phyloP scores from a whole-genome alignment of 1,284 basidiomycete species.

The Farysia itapuensis region DNA sequence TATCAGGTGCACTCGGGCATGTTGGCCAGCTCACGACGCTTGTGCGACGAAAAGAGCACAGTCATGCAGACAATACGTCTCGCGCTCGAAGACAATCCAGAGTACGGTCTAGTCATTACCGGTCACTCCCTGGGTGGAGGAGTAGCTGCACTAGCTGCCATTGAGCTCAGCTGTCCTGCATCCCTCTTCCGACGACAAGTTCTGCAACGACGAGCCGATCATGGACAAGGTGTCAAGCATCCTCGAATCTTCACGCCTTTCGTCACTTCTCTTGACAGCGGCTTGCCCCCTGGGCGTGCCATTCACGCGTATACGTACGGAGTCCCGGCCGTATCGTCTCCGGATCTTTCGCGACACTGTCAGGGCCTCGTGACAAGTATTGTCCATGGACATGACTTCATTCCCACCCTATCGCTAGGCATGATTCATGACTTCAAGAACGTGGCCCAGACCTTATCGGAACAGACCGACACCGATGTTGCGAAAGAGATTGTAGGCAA shows the following conservation, averaged over 20 bases:
- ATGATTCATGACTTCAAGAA: slow-evolving; percentile 63
- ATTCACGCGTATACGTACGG: slow-evolving; percentile 63
- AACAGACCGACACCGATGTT: slow-evolving; percentile 46
- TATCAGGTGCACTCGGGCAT: slow-evolving; percentile 65
- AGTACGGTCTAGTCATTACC: slow-evolving; percentile 63
- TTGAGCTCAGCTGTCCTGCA: slow-evolving; percentile 57
- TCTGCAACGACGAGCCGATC: slow-evolving; percentile 4
- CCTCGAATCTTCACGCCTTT: slow-evolving; percentile 62
- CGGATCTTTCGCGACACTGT: slow-evolving; percentile 62
- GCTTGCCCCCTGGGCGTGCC: slow-evolving; percentile 63
- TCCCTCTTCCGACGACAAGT: slow-evolving; percentile 53
- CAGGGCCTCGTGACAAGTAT: slow-evolving; percentile 63
- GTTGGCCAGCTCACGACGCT: slow-evolving; percentile 62
- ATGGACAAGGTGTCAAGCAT: slow-evolving; percentile 32
- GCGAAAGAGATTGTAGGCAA: slow-evolving; percentile 64
- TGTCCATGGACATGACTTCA: slow-evolving; percentile 61
- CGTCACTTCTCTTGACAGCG: slow-evolving; percentile 61
- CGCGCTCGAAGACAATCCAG: slow-evolving; percentile 61
- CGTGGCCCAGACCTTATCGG: slow-evolving; percentile 56
- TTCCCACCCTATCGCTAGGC: slow-evolving; percentile 62
- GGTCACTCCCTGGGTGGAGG: slow-evolving; percentile 65
- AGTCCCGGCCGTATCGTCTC: slow-evolving; percentile 49
- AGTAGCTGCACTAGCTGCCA: slow-evolving; percentile 61
- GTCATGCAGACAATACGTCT: slow-evolving; percentile 62
- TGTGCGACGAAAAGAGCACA: slow-evolving; percentile 60